Conservation (phyloP, 192 early-diverging fungal genomes). For the Coemansia sp. region DNA sequence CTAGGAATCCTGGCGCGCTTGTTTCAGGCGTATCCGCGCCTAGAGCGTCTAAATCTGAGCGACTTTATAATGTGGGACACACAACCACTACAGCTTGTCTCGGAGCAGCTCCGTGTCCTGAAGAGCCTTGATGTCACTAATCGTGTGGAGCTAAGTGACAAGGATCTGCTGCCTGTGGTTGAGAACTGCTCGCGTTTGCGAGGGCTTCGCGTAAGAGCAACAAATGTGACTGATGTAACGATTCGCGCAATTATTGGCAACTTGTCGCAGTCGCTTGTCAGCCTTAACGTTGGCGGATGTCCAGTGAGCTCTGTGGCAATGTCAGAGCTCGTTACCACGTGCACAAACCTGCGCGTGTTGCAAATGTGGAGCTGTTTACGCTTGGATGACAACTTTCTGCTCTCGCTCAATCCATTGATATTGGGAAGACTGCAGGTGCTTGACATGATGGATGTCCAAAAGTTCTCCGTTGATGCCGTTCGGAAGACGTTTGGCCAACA, state of each 20-base stretch:
- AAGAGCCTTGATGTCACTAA: conserved; percentile 51
- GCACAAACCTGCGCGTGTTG: conserved; percentile 36
- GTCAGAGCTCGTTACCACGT: conserved; percentile 46
- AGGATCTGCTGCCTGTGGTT: conserved; percentile 47
- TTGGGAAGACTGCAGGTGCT: conserved; percentile 46
- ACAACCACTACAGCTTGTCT: conserved; percentile 43
- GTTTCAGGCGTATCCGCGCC: conserved; percentile 51
- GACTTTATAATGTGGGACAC: conserved; percentile 59
- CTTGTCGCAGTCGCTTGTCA: conserved; percentile 37
- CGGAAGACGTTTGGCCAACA: conserved; percentile 44
- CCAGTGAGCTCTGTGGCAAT: conserved; percentile 51
- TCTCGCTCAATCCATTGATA: conserved; percentile 34
- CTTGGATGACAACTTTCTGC: conserved; percentile 48
- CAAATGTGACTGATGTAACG: conserved; percentile 49
- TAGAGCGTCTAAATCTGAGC: conserved; percentile 52
- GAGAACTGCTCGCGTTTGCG: conserved; percentile 44
- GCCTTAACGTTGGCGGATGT: conserved; percentile 54
- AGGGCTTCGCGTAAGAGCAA: conserved; percentile 47
- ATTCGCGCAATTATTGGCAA: conserved; percentile 37
- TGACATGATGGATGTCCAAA: conserved; percentile 56
- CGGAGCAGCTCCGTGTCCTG: conserved; percentile 44
- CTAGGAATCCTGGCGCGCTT: conserved; percentile 41
- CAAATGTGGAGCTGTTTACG: conserved; percentile 53
- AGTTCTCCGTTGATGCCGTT: conserved; percentile 44
- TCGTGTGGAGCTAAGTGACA: conserved; percentile 52